These are phyloP conservation scores for Phytophthora syringae DNA, from an alignment of 352 stramenopile genomes.

Conservation along the genomic window DNA sequence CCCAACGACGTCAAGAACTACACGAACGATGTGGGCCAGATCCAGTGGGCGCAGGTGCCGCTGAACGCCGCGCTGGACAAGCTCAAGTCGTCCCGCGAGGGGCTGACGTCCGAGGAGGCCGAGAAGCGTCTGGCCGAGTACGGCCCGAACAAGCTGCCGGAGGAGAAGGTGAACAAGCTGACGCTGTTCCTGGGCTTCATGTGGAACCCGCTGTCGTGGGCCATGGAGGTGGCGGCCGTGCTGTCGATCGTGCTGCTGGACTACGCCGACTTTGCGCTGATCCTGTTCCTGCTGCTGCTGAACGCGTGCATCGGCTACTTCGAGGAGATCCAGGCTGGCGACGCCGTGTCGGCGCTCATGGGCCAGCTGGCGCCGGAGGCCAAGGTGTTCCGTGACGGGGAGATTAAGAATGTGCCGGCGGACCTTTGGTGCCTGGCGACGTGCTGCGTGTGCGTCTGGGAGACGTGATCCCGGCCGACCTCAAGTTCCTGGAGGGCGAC, in stretches of 20 bases:
- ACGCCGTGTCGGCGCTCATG: constrained; percentile 91
- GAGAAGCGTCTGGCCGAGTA: constrained; percentile 50
- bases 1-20: constrained; percentile 84
- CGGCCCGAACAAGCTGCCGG: constrained; percentile 83
- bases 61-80: constrained; percentile 86
- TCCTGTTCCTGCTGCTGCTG: constrained; percentile 76
- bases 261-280: constrained; percentile 78
- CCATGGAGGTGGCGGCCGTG: constrained; percentile 79
- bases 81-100: constrained; percentile 74
- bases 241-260: constrained; percentile 81
- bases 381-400: constrained; percentile 85
- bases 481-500: constrained; percentile 89
- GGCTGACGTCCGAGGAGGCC: constrained; percentile 77
- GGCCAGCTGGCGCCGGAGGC: constrained; percentile 86
- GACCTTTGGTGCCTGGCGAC: constrained; percentile 70
- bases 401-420: constrained; percentile 75
- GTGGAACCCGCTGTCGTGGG: constrained; percentile 87
- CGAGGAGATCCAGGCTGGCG: constrained; percentile 84
- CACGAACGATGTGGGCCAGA: constrained; percentile 77
- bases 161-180: constrained; percentile 85
- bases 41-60: constrained; percentile 71
- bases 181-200: constrained; percentile 83
- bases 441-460: constrained; percentile 85
- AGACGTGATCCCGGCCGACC: constrained; percentile 93
- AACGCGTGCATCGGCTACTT: constrained; percentile 84